These are phyloP conservation scores for Boletellus emodensis DNA, from an alignment of 768 basidiomycete genomes.

Conservation along the genomic window DNA sequence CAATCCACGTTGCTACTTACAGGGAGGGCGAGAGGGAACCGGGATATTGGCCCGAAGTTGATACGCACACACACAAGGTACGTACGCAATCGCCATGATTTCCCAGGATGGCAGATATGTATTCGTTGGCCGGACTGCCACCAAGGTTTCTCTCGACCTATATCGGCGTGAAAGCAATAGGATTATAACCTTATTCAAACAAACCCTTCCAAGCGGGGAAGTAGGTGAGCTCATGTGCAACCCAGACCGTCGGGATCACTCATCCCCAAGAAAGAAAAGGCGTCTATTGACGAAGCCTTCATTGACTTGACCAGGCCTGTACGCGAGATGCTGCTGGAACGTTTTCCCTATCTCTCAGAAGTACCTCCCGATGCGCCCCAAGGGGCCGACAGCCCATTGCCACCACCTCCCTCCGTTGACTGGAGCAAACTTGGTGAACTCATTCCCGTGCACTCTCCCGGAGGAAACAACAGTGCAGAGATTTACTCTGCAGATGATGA, in stretches of 20 bases:
- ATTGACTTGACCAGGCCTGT: conserved; percentile 85
- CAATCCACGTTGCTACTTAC: conserved; percentile 95
- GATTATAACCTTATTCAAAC: conserved; percentile 79
- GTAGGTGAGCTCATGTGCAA: conserved; percentile 51
- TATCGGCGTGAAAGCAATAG: conserved; percentile 90
- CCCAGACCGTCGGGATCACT: neutral
- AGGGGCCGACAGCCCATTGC: conserved; percentile 74
- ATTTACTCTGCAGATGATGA: conserved; percentile 28
- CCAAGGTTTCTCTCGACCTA: conserved; percentile 84
- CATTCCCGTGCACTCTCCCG: conserved; percentile 48
- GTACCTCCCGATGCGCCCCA: conserved; percentile 65
- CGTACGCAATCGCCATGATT: conserved; percentile 1
- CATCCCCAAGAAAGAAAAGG: conserved; percentile 64
- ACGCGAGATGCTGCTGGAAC: conserved; percentile 66
- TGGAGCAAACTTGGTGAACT: conserved; percentile 63
- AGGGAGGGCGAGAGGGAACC: conserved; percentile 83
- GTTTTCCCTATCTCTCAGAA: conserved; percentile 71
- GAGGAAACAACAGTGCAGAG: conserved; percentile 20
- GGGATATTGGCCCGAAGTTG: conserved; percentile 87
- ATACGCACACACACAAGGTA: conserved; percentile 91
- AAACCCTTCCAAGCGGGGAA: conserved; percentile 72
- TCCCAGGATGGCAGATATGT: neutral
- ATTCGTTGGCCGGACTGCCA: neutral
- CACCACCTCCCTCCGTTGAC: conserved; percentile 58
- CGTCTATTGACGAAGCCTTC: conserved; percentile 96